Evolutionary conservation across 139 green algal genomes (phyloP), one percentile per base, ranked within the genome.

Genomic region (Coelastrella sp.): DNA sequence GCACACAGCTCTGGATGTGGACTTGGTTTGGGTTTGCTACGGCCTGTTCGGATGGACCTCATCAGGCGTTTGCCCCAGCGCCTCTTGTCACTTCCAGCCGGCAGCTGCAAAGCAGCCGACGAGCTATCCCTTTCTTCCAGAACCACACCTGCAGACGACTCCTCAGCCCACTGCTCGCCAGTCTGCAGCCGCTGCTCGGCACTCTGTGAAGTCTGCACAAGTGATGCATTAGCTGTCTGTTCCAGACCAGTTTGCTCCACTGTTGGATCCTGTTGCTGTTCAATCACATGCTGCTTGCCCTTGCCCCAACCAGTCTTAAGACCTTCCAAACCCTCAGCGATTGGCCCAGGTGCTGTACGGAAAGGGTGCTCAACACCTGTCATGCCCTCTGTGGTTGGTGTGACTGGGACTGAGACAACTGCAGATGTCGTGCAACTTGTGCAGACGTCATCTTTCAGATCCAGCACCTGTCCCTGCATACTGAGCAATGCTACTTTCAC

Each of bases 241-340:
- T 51, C 75, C 21, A n/a, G n/a, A 15, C 23, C 75, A 69, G 19
- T 0, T 53, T 50, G 38, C 17, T 32, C 75, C 13, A n/a, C n/a
- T n/a, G n/a, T n/a, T n/a, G n/a, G n/a, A n/a, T n/a, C n/a, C n/a
- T n/a, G n/a, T n/a, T n/a, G n/a, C n/a, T n/a, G n/a, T n/a, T n/a
- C n/a, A n/a, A n/a, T n/a, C n/a, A n/a, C n/a, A n/a, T n/a, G n/a
- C n/a, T n/a, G n/a, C n/a, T n/a, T n/a, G n/a, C n/a, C n/a, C 5
- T 45, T 69, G 34, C 75, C 45, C 50, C 32, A 30, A 5, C 17
- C 17, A 50, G 32, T 11, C 27, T 23, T 82, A 2, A 82, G 8
- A 9, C 75, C 53, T 25, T 82, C 75, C 38, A 82, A 82, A 25
- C 75, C 75, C 34, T 82, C 75, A 32, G 75, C 75, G 5, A 82